Evolutionary conservation across 2,329 filamentous ascomycete species (phyloP).

Genomic region (Calonectria fujianensis): DNA sequence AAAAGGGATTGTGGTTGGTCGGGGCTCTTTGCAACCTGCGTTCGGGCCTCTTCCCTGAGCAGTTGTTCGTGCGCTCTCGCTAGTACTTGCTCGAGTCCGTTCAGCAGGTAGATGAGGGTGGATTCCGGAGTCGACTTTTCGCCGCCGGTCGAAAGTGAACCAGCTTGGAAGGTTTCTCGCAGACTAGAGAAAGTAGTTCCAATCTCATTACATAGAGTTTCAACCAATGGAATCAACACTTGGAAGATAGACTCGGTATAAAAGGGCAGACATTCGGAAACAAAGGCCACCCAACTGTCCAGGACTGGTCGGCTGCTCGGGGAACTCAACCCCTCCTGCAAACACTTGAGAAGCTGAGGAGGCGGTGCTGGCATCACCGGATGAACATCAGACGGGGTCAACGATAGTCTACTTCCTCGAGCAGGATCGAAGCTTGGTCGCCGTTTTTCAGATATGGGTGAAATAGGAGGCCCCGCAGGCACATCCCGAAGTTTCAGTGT

Average conservation of each 20-base stretch:
- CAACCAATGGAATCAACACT: constrained; percentile 91
- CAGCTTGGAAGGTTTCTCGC: constrained; percentile 75
- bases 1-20: constrained; percentile 93
- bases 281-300: constrained; percentile 93
- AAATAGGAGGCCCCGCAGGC: constrained; percentile 63
- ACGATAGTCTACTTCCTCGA: constrained; percentile 63
- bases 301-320: constrained; percentile 83
- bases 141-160: constrained; percentile 43
- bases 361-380: constrained; percentile 71
- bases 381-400: constrained; percentile 57
- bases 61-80: constrained; percentile 91
- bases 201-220: constrained; percentile 90
- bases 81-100: constrained; percentile 92
- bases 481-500: constrained; percentile 80
- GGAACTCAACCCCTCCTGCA: constrained; percentile 88
- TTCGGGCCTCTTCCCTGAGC: constrained; percentile 82
- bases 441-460: constrained; percentile 69
- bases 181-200: constrained; percentile 82
- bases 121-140: constrained; percentile 74
- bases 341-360: constrained; percentile 84
- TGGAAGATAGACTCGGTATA: constrained; percentile 92
- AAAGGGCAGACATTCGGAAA: constrained; percentile 88
- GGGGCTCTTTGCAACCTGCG: constrained; percentile 82
- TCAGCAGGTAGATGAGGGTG: constrained; percentile 89
- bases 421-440: constrained; percentile 64